Evolutionary conservation across 2,329 filamentous ascomycete genomes (phyloP).

Genomic region (Pseudocercospora cruenta): DNA sequence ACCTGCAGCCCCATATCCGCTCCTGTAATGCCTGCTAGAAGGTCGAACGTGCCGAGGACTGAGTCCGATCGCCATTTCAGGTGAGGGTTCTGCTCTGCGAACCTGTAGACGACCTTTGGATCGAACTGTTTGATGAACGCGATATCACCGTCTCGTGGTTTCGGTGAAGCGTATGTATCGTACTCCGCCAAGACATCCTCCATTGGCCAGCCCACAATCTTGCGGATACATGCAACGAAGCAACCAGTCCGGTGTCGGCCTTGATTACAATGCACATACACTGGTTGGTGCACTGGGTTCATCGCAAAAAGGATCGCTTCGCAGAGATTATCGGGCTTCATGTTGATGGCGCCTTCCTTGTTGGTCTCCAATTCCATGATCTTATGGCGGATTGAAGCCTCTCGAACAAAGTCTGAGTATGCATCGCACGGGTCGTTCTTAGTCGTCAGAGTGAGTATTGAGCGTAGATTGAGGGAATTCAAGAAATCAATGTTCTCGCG

Average conservation of each 20-base stretch:
- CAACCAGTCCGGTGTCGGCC: conserved; percentile 93
- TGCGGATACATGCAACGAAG: conserved; percentile 78
- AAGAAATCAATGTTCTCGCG: conserved; percentile 72
- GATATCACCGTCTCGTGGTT: conserved; percentile 53
- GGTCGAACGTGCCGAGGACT: not conserved
- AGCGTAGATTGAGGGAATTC: conserved; percentile 70
- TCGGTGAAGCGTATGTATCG: conserved; percentile 59
- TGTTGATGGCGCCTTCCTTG: conserved; percentile 69
- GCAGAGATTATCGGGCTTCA: conserved; percentile 68
- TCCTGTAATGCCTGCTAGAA: not conserved
- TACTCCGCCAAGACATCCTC: conserved; percentile 73
- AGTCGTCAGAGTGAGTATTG: conserved; percentile 66
- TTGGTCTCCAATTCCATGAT: conserved; percentile 84
- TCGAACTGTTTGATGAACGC: conserved; percentile 50
- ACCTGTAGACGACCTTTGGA: conserved; percentile 43
- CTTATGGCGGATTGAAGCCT: conserved; percentile 70
- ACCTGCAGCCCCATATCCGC: not conserved
- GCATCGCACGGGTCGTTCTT: conserved; percentile 48
- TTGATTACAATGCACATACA: conserved; percentile 91
- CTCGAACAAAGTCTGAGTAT: conserved; percentile 64
- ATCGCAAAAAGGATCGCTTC: conserved; percentile 72
- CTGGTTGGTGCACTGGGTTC: conserved; percentile 73
- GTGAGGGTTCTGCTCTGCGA: conserved; percentile 22
- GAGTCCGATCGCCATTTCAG: conserved; percentile 6
- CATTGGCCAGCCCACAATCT: conserved; percentile 69